Evolutionary conservation across 495 filamentous ascomycete genomes (phyloP), one percentile per base, ranked within the genome.

Genomic region (Emericellopsis terricola): DNA sequence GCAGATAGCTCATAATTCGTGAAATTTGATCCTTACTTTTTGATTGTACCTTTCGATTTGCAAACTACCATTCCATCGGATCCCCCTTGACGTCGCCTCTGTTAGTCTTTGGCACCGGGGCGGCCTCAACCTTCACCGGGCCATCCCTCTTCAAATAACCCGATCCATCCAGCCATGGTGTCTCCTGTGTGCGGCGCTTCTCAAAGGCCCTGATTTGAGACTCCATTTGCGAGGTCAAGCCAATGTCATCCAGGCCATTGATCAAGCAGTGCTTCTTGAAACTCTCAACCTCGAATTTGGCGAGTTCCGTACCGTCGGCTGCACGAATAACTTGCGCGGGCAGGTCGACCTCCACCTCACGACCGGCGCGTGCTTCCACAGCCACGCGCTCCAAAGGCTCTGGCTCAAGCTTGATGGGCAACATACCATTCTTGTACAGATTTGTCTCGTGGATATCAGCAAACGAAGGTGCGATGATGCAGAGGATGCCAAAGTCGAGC

Each of bases 391-490:
- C 63, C 3, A 96, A 64, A 7, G 44, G 65, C 30, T 73, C 50
- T 52, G 86, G 69, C 21, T 65, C 59, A 52, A 97, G 79, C 24
- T 65, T 56, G 41, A 94, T 69, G 17, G 87, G 86, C 24, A 97
- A 68, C 89, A 97, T 97, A 57, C 87, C 89, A 60, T 97, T 97
- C 69, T 97, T 97, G 71, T 94, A 94, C 13, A 82, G 91, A 62
- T 97, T 97, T 70, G 94, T 97, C 73, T 85, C 92, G 71, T 94
- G 94, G 57, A 97, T 97, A 49, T 97, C 89, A 38, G 84, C 87
- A 47, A 80, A 97, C 11, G 75, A 81, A 8, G 85, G 82, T 1
- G 87, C 89, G 44, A 96, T 92, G 41, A 96, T 68, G 50, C 79
- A 85, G 47, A 76, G 81, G 60, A 97, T 89, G 38, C 89, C 89